Evolutionary conservation across 371 early-diverging fungal genomes (phyloP).

Genomic region (Mortierella sp.): DNA sequence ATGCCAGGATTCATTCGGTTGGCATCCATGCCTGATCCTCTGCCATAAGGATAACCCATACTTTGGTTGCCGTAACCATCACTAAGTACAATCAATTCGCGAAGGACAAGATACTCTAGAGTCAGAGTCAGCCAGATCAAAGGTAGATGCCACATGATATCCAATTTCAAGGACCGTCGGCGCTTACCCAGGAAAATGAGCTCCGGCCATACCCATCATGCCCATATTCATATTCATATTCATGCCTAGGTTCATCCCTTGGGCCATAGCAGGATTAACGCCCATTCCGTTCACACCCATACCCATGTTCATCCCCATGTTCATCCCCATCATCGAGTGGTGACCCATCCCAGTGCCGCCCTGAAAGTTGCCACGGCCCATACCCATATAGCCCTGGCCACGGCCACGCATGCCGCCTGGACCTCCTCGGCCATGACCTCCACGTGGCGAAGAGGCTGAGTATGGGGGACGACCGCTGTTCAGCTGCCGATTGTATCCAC

Average conservation of each 20-base stretch:
- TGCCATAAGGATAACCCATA: constrained; percentile 13
- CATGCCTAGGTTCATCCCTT: constrained; percentile 20
- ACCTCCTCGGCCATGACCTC: constrained; percentile 28
- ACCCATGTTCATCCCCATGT: constrained; percentile 31
- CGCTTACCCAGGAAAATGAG: constrained; percentile 36
- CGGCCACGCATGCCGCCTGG: constrained; percentile 23
- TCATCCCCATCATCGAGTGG: constrained; percentile 31
- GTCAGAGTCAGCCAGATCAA: neutral
- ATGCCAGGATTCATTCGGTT: constrained; percentile 17
- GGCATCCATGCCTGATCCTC: constrained; percentile 24
- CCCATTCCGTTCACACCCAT: constrained; percentile 23
- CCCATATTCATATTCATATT: constrained; percentile 39
- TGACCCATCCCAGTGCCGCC: constrained; percentile 20
- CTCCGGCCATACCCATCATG: constrained; percentile 33
- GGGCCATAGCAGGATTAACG: constrained; percentile 20
- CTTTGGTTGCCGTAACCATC: constrained; percentile 39
- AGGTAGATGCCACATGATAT: neutral
- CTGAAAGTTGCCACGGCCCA: constrained; percentile 31
- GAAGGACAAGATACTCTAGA: neutral
- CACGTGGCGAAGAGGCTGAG: constrained; percentile 6
- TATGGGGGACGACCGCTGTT: constrained; percentile 11
- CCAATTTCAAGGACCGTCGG: neutral
- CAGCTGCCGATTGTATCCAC: constrained; percentile 10
- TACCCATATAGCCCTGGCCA: constrained; percentile 20
- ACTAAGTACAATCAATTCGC: neutral